Evolutionary conservation across 106 monocot species (phyloP).

Genomic region (Hemerocallis citrina): DNA sequence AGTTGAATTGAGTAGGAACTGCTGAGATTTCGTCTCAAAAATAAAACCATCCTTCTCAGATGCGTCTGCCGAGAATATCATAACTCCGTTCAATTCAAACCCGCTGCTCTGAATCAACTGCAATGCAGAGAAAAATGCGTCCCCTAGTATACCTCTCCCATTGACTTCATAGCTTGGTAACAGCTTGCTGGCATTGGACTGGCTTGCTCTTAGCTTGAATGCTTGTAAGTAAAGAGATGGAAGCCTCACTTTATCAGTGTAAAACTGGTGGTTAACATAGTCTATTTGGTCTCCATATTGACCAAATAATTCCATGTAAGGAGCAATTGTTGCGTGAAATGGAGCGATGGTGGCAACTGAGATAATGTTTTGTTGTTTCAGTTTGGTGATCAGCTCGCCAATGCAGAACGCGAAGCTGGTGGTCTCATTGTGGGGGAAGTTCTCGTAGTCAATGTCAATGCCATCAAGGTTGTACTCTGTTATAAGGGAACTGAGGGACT

Average conservation of each 20-base stretch:
- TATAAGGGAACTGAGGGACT: slow-evolving; percentile 13
- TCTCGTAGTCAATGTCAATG: slow-evolving; percentile 35
- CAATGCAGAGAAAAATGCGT: slow-evolving; percentile 23
- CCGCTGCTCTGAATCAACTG: slow-evolving; percentile 14
- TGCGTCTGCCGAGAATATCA: slow-evolving; percentile 29
- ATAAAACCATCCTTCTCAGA: slow-evolving; percentile 13
- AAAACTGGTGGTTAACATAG: slow-evolving; percentile 39
- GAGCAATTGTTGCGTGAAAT: slow-evolving; percentile 11
- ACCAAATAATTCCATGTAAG: slow-evolving; percentile 9
- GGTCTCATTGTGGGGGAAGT: slow-evolving; percentile 20
- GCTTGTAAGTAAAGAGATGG: slow-evolving; percentile 11
- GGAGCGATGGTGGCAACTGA: slow-evolving; percentile 25
- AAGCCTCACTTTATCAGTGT: slow-evolving; percentile 11
- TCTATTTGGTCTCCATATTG: slow-evolving; percentile 17
- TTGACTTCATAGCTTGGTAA: slow-evolving; percentile 27
- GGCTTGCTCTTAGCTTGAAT: slow-evolving; percentile 12
- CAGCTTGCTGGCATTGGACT: slow-evolving; percentile 24
- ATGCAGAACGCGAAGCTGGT: slow-evolving; percentile 29
- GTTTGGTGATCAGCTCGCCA: slow-evolving; percentile 25
- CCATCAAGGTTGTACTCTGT: slow-evolving; percentile 22
- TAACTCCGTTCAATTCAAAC: slow-evolving; percentile 15
- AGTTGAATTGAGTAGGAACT: slow-evolving; percentile 19
- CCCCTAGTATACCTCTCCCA: slow-evolving; percentile 30
- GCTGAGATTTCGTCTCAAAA: slow-evolving; percentile 29
- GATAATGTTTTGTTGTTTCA: slow-evolving; percentile 14